Conservation (phyloP, 257 asterid genomes). For the Solanum pennellii region DNA sequence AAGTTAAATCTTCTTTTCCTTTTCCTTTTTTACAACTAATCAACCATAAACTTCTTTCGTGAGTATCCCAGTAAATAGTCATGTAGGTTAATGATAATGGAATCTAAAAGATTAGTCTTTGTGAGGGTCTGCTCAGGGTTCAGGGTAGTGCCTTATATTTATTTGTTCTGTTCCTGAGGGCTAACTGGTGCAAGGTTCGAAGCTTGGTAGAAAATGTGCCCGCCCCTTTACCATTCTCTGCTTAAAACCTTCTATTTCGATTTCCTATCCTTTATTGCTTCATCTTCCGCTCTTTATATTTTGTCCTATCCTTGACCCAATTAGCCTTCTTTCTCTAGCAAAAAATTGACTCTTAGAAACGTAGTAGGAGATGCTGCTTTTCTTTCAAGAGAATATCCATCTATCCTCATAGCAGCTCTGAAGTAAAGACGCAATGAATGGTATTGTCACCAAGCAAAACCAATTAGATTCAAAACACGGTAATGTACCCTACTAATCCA, state of each 20-base stretch:
- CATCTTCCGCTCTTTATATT: not conserved
- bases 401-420: not conserved
- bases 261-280: not conserved
- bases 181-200: not conserved
- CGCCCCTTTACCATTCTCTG: not conserved
- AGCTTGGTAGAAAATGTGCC: not conserved
- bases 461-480: not conserved
- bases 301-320: not conserved
- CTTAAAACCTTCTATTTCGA: not conserved
- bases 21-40: not conserved
- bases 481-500: not conserved
- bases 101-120: not conserved
- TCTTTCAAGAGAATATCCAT: not conserved
- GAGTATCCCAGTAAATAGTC: not conserved
- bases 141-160: not conserved
- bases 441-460: not conserved
- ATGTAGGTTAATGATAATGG: not conserved
- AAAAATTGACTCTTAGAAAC: not conserved
- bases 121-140: not conserved
- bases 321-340: not conserved
- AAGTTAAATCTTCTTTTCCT: not conserved
- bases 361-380: not conserved
- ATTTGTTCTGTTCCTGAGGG: not conserved
- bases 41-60: not conserved
- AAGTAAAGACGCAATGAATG: not conserved